A percentile compares a stretch with the other conserved stretches of the same genome.
phyloP scores from a whole-genome alignment of 768 basidiomycete species.

The Suillus discolor region DNA sequence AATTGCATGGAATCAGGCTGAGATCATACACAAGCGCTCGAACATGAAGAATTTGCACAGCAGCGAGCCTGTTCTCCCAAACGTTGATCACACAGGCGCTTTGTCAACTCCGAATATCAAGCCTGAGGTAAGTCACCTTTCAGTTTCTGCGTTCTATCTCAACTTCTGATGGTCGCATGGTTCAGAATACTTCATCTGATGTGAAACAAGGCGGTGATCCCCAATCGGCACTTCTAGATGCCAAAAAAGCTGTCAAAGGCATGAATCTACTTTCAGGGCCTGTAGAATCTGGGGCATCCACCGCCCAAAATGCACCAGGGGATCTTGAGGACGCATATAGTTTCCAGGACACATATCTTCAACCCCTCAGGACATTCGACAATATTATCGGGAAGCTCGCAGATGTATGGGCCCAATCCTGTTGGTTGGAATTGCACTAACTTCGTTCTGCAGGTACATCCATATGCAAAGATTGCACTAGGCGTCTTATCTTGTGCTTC shows the following conservation, averaged over 20 bases:
- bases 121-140: neutral
- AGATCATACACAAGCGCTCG: neutral
- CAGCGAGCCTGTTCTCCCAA: neutral
- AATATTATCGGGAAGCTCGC: neutral
- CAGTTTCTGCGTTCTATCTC: neutral
- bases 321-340: neutral
- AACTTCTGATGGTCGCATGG: neutral
- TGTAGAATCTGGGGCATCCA: neutral
- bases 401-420: neutral
- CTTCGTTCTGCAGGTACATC: neutral
- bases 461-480: constrained; percentile 9
- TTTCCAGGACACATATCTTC: neutral
- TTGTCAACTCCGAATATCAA: neutral
- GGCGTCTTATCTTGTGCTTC: neutral
- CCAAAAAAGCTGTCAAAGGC: neutral
- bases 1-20: neutral
- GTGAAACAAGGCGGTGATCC: neutral
- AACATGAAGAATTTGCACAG: neutral
- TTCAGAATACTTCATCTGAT: neutral
- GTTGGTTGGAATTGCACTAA: neutral
- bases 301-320: neutral
- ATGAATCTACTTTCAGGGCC: neutral
- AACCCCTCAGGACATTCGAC: neutral
- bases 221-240: neutral
- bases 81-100: neutral